phyloP scores from a whole-genome alignment of 2,329 filamentous ascomycete genomes.

The Zelopaecilomyces penicillatus region DNA sequence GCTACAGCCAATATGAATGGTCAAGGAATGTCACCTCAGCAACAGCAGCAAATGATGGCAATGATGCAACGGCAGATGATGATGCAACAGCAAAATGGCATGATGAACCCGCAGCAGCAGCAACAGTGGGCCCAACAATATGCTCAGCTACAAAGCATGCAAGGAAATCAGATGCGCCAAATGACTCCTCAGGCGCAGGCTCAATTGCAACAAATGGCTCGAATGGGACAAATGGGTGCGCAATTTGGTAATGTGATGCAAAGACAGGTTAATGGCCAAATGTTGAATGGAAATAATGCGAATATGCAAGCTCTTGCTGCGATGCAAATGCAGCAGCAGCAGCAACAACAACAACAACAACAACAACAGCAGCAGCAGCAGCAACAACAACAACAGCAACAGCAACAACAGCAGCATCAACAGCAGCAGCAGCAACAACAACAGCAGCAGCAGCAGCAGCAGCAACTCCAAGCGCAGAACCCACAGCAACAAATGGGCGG shows the following conservation, averaged over 20 bases:
- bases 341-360: constrained; percentile 27
- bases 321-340: constrained; percentile 26
- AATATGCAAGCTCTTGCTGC: constrained; percentile 32
- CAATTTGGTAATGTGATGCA: constrained; percentile 33
- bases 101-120: constrained; percentile 33
- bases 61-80: constrained; percentile 30
- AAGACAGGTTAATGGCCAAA: constrained; percentile 28
- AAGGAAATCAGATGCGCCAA: constrained; percentile 24
- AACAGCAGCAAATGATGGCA: constrained; percentile 26
- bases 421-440: constrained; percentile 23
- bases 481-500: constrained; percentile 23
- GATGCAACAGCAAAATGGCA: constrained; percentile 30
- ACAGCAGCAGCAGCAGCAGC: constrained; percentile 19
- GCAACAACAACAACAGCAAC: constrained; percentile 22
- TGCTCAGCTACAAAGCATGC: constrained; percentile 34
- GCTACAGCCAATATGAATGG: constrained; percentile 28
- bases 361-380: constrained; percentile 26
- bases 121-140: constrained; percentile 37
- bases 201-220: constrained; percentile 29
- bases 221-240: constrained; percentile 19
- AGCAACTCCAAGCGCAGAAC: constrained; percentile 24
- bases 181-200: constrained; percentile 31
- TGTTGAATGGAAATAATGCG: constrained; percentile 32
- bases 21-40: constrained; percentile 28
- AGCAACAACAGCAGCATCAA: constrained; percentile 23